phyloP scores from a whole-genome alignment of 306 rosid genomes.

The Prunus armeniaca region DNA sequence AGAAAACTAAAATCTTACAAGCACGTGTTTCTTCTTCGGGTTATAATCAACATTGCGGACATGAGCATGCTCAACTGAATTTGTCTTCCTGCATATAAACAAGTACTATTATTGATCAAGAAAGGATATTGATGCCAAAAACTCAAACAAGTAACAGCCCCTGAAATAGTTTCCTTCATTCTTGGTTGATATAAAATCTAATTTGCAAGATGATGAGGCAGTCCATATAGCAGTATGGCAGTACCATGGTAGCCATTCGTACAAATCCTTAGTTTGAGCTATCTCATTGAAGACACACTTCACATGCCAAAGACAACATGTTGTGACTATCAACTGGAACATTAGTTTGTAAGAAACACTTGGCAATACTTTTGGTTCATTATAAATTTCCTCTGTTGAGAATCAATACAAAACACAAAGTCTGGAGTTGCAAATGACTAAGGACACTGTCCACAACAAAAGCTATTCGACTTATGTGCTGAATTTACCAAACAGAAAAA shows the following conservation, averaged over 20 bases:
- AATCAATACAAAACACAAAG: neutral
- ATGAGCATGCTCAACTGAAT: slow-evolving; percentile 74
- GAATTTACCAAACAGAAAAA: neutral
- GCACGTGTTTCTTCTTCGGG: slow-evolving; percentile 63
- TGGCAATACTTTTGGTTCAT: neutral
- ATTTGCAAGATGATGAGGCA: neutral
- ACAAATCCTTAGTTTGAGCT: neutral
- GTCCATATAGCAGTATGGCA: neutral
- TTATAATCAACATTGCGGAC: slow-evolving; percentile 75
- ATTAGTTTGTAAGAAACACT: neutral
- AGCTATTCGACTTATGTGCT: neutral
- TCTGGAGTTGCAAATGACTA: neutral
- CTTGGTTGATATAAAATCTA: neutral
- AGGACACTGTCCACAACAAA: neutral
- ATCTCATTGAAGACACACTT: neutral
- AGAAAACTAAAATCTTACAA: slow-evolving; percentile 56
- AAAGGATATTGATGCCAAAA: neutral
- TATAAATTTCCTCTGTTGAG: neutral
- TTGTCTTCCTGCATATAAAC: slow-evolving; percentile 70
- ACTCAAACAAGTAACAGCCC: slow-evolving; percentile 2
- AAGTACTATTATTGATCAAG: slow-evolving; percentile 3
- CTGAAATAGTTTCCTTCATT: neutral
- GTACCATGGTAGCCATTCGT: neutral
- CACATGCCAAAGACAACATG: neutral
- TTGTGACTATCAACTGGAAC: neutral